Evolutionary conservation across 805 yeast genomes (phyloP), one percentile per base, ranked within the genome.

Genomic region (Sungouiella blattae): DNA sequence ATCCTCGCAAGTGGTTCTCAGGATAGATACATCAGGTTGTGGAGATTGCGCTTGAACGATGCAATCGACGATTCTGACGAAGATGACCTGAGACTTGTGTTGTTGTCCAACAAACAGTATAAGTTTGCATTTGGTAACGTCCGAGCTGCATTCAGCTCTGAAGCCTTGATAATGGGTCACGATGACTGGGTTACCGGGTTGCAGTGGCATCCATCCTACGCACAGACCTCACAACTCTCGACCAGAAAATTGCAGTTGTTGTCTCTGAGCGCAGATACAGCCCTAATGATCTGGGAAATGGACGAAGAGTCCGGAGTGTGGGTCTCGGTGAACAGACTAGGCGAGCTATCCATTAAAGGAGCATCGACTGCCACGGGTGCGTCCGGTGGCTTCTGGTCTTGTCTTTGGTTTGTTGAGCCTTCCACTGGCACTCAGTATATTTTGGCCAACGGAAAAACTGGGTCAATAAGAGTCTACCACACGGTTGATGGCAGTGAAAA

Each of bases 301-400:
- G 97, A 91, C 58, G 67, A 64, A 30, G 69, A 75, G 2, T 84
- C 95, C 5, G 96, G 96, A 3, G 80, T 93, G 30, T 93, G 98
- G 98, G 70, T 85, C 14, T 83, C 94, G 33, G 71, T 72, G 6
- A 67, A 80, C 13, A 68, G 98, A 47, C 64, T 93, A 13, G 99
- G 99, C 30, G 98, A 94, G 50, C 71, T 93, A 41, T 83, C 95
- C 28, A 83, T 88, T 32, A 91, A 93, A 60, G 99, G 99, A 50
- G 96, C 99, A 0, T 84, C 95, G 4, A 88, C 98, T 0, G 98
- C 98, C 4, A 93, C 98, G 0, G 99, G 99, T 5, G 83, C 98
- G 0, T 79, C 79, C 6, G 82, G 82, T 25, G 82, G 82, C 1
- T 77, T 77, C 48, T 77, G 79, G 78, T 66, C 73, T 4, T 69